Percentiles rank a stretch among this genome's conserved stretches.
Evolutionary conservation across 495 filamentous ascomycete genomes (phyloP).

Genomic region (Aspergillus homomorphus): DNA sequence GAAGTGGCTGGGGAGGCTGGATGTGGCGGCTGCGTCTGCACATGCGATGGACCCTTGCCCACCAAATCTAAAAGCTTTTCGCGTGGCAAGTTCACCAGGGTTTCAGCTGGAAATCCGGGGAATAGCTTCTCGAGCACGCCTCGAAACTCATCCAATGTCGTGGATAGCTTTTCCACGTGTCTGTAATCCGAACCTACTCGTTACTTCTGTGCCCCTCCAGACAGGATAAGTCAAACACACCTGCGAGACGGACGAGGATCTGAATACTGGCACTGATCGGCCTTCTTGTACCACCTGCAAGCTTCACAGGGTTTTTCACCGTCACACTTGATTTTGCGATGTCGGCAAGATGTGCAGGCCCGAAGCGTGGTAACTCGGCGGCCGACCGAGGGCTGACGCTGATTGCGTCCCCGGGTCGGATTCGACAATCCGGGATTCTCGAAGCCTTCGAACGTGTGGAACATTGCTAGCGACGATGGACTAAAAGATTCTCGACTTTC

Average conservation of each 20-base stretch:
- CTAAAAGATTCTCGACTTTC: neutral
- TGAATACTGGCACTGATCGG: conserved; percentile 43
- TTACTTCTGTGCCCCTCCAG: neutral
- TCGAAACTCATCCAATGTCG: conserved; percentile 40
- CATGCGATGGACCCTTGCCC: conserved; percentile 12
- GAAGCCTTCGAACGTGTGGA: conserved; percentile 44
- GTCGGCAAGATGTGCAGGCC: conserved; percentile 46
- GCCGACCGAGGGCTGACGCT: conserved; percentile 38
- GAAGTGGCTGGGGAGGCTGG: conserved; percentile 40
- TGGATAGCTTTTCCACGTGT: conserved; percentile 43
- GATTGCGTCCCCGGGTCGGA: conserved; percentile 27
- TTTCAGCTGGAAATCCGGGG: conserved; percentile 35
- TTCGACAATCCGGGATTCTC: conserved; percentile 32
- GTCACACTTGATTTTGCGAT: conserved; percentile 50
- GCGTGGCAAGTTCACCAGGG: conserved; percentile 41
- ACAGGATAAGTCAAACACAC: conserved; percentile 20
- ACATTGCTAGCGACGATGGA: conserved; percentile 26
- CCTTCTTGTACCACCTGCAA: conserved; percentile 47
- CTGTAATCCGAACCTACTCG: conserved; percentile 15
- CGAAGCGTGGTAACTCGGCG: conserved; percentile 40
- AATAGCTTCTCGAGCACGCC: conserved; percentile 38
- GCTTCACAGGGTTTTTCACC: conserved; percentile 47
- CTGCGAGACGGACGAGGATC: conserved; percentile 41
- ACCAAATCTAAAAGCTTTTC: conserved; percentile 50
- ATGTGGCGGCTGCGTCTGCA: conserved; percentile 24